A percentile compares a stretch with the other conserved stretches of the same genome.
Evolutionary conservation across 2,329 filamentous ascomycete genomes (phyloP).

Genomic region (Talaromyces sp.): DNA sequence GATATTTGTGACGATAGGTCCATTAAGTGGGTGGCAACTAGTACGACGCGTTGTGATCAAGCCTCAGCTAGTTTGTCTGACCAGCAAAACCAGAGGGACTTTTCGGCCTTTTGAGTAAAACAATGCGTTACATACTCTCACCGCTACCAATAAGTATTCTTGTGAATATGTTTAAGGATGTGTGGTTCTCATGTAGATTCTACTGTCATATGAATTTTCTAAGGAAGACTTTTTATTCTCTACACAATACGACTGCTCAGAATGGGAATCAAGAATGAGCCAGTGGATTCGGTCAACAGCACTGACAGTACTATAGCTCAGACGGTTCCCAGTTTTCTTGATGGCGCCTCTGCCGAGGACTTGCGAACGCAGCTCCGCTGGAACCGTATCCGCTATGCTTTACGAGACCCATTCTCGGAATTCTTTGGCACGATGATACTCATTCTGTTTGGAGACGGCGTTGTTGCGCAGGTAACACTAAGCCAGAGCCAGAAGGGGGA

Average conservation of each 20-base stretch:
- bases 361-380: conserved; percentile 38
- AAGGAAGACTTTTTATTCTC: neutral
- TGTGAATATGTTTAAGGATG: neutral
- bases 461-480: conserved; percentile 64
- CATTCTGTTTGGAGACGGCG: conserved; percentile 66
- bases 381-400: conserved; percentile 48
- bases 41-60: neutral
- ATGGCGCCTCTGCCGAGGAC: neutral
- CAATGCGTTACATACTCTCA: neutral
- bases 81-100: neutral
- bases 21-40: neutral
- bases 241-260: neutral
- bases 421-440: conserved; percentile 66
- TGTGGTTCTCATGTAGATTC: neutral
- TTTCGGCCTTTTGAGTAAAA: neutral
- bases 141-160: neutral
- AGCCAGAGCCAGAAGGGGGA: conserved; percentile 43
- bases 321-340: neutral
- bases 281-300: neutral
- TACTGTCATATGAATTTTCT: neutral
- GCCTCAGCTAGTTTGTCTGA: neutral
- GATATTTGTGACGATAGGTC: neutral
- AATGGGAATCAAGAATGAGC: neutral
- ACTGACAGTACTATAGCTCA: neutral
- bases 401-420: conserved; percentile 60